Base-by-base conservation (phyloP, 1,139 yeast species). In the Saccharomyces pastorianus region DNA sequence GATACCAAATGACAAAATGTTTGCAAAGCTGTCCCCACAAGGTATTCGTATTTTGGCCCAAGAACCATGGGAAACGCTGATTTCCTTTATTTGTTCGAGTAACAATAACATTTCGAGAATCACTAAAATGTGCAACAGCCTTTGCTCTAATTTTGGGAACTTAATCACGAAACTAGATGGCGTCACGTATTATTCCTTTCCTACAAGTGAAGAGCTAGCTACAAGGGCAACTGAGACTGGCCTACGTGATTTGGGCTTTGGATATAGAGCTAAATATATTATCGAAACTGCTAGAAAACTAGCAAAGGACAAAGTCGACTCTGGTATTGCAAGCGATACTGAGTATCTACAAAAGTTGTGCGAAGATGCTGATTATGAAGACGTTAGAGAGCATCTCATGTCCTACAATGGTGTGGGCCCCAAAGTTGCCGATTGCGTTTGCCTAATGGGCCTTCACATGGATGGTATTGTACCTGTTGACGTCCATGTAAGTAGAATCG, bases 371-470 rank as follows among this genome's bases (percentile, higher is more conserved):
- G 50, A 53, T 1, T 63, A 64, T 53, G 58, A 77, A 51, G 79
- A 78, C 7, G 84, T 88, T 1, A 87, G 86, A 58, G 79, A 80
- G 17, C 83, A 80, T 56, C 72, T 95, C 48, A 73, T 86, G 58
- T 78, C 80, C 59, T 84, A 87, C 59, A 77, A 80, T 2, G 99
- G 99, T 0, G 97, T 95, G 0, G 99, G 99, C 0, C 98, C 99
- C 0, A 93, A 93, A 71, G 99, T 93, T 0, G 97, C 99, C 0
- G 99, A 95, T 64, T 93, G 99, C 68, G 88, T 85, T 60, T 85
- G 96, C 60, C 74, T 93, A 46, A 91, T 93, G 97, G 87, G 96
- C 1, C 73, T 95, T 52, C 93, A 87, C 63, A 87, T 90, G 71
- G 90, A 86, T 63, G 89, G 85, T 55, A 80, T 89, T 13, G 96